Percentiles rank a stretch among this genome's conserved stretches.
Evolutionary conservation across 2,329 filamentous ascomycete species (phyloP).

Genomic region (Lasiodiplodia hormozganensis): DNA sequence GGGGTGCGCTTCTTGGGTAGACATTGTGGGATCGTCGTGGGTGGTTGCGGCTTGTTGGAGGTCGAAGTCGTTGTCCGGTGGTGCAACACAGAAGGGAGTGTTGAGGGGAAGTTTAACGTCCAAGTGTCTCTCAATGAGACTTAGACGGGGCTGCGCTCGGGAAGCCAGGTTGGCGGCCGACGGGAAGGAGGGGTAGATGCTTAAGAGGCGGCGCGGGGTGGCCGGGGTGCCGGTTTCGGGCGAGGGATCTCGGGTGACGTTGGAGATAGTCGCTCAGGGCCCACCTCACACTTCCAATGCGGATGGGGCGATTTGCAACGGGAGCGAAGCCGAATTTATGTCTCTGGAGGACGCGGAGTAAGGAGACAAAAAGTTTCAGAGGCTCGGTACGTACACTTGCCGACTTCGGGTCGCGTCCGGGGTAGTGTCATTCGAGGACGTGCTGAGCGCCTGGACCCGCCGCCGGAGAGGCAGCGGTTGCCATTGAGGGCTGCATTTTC

Average conservation of each 20-base stretch:
- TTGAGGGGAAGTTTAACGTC: conserved; percentile 64
- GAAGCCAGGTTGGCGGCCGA: conserved; percentile 54
- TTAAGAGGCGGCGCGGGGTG: conserved; percentile 23
- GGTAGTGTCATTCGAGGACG: conserved; percentile 20
- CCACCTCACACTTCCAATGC: conserved; percentile 21
- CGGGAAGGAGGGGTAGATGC: conserved; percentile 38
- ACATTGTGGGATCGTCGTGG: conserved; percentile 55
- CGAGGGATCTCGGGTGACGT: conserved; percentile 14
- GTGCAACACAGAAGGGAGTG: conserved; percentile 65
- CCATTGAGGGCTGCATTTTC: conserved; percentile 8
- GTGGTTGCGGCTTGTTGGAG: conserved; percentile 30
- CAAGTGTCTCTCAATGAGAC: conserved; percentile 68
- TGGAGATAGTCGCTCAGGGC: conserved; percentile 4
- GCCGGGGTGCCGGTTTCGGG: conserved; percentile 22
- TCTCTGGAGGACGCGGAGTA: background rate
- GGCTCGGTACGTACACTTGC: conserved; percentile 20
- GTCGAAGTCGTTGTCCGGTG: conserved; percentile 61
- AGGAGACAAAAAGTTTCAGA: conserved; percentile 15
- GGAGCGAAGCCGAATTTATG: conserved; percentile 9
- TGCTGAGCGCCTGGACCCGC: conserved; percentile 17
- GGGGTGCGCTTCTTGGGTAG: conserved; percentile 65
- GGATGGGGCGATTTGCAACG: conserved; percentile 8
- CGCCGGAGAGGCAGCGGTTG: background rate
- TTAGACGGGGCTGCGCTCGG: conserved; percentile 57
- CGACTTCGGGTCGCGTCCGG: conserved; percentile 20